Percentiles rank a stretch among this genome's conserved stretches.
phyloP scores from a whole-genome alignment of 768 basidiomycete species.

The Rhizopogon sp. region DNA sequence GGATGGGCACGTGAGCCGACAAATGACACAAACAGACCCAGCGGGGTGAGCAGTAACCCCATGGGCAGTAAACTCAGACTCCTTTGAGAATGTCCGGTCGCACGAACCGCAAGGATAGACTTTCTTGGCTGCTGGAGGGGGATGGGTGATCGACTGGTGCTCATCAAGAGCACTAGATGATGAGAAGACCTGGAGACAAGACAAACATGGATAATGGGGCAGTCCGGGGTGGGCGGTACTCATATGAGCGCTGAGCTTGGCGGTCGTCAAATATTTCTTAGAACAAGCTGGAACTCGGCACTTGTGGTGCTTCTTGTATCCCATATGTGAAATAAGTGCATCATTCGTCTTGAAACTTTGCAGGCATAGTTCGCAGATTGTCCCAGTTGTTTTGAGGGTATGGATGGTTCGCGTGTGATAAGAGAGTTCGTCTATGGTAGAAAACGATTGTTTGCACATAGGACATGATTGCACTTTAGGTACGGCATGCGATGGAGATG shows the following conservation, averaged over 20 bases:
- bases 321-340: too few relatives aligned
- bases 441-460: neutral
- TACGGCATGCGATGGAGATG: neutral
- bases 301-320: too few relatives aligned
- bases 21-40: conserved; percentile 19
- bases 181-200: too few relatives aligned
- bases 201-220: too few relatives aligned
- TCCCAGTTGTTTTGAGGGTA: neutral
- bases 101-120: conserved; percentile 10
- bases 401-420: neutral
- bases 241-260: too few relatives aligned
- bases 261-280: too few relatives aligned
- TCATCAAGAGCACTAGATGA: too few relatives aligned
- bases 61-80: conserved; percentile 20
- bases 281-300: too few relatives aligned
- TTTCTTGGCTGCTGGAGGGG: neutral
- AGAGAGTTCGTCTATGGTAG: neutral
- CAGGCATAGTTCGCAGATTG: too few relatives aligned
- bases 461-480: neutral
- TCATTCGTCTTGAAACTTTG: too few relatives aligned
- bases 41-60: conserved; percentile 17
- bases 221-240: too few relatives aligned
- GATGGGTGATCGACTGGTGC: too few relatives aligned
- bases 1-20: conserved; percentile 15
- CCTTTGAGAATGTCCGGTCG: conserved; percentile 16